Evolutionary conservation across 306 rosid genomes (phyloP), one percentile per base, ranked within the genome.

Genomic region (Rosa multiflora): DNA sequence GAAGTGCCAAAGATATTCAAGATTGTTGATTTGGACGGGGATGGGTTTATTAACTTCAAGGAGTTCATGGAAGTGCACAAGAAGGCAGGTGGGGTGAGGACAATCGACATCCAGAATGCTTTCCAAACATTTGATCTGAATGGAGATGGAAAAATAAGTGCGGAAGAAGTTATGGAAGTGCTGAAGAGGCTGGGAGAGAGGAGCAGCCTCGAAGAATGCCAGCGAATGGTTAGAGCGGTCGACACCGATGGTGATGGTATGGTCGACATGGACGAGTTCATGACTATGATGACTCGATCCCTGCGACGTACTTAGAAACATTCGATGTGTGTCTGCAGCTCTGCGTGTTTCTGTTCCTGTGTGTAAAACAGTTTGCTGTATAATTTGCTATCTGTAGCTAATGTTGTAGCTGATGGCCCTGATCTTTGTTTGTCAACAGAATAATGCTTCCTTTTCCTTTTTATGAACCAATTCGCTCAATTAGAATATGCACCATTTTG

Each of bases 201-300:
- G 15, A 88, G 91, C 89, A 92, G 80, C 86, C 83, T 91, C 13
- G 87, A 90, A 2, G 97, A 93, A 17, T 93, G 99, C 86, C 77
- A 39, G 56, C 42, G 84, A 76, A 95, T 93, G 94, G 98, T 91
- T 62, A 87, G 82, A 66, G 91, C 93, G 0, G 97, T 95, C 47
- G 99, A 93, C 76, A 86, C 79, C 1, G 86, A 95, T 73, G 93
- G 96, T 37, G 99, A 95, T 76, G 98, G 92, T 21, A 79, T 91
- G 96, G 97, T 95, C 39, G 84, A 87, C 83, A 83, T 95, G 82
- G 85, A 93, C 17, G 98, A 93, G 87, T 95, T 93, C 82, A 87
- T 85, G 87, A 81, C 69, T 59, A 93, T 93, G 98, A 93, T 95
- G 99, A 90, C 92, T 72, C 87, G 76, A 10, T 76, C 89, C 75